phyloP scores from a whole-genome alignment of 2,329 filamentous ascomycete genomes.

The Chalaropsis thielavioides region DNA sequence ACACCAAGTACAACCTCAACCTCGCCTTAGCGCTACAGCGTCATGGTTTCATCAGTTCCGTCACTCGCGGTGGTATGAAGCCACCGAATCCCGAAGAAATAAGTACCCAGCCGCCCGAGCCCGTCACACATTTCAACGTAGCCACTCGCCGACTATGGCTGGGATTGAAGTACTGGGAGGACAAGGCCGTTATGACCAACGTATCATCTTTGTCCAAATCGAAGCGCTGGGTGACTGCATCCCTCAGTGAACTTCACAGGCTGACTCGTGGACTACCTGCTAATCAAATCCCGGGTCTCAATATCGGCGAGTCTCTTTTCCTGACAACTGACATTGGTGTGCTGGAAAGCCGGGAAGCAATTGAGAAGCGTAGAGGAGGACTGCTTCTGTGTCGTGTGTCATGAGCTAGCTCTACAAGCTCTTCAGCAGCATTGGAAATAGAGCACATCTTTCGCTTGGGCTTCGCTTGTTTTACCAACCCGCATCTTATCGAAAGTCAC shows the following conservation, averaged over 20 bases:
- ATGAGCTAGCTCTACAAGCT: constrained; percentile 21
- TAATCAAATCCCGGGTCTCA: constrained; percentile 54
- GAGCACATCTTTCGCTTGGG: background rate
- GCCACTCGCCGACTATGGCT: constrained; percentile 68
- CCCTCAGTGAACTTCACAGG: constrained; percentile 44
- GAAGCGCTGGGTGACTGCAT: constrained; percentile 54
- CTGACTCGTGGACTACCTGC: constrained; percentile 55
- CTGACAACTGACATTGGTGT: constrained; percentile 64
- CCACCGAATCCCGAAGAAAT: constrained; percentile 36
- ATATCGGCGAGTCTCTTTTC: constrained; percentile 70
- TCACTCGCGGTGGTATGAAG: constrained; percentile 54
- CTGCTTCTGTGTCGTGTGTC: constrained; percentile 58
- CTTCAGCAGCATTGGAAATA: background rate
- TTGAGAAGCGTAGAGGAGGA: constrained; percentile 69
- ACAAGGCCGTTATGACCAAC: constrained; percentile 58
- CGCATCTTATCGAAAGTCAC: background rate
- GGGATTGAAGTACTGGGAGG: constrained; percentile 79
- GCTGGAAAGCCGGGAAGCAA: constrained; percentile 67
- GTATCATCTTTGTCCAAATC: constrained; percentile 58
- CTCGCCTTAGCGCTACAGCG: constrained; percentile 67
- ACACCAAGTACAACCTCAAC: constrained; percentile 60
- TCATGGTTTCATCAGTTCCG: constrained; percentile 64
- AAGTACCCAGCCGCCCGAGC: constrained; percentile 35
- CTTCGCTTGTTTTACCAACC: background rate
- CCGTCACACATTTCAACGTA: constrained; percentile 55